Evolutionary conservation across 768 basidiomycete genomes (phyloP).

Genomic region (Podaxis sp.): DNA sequence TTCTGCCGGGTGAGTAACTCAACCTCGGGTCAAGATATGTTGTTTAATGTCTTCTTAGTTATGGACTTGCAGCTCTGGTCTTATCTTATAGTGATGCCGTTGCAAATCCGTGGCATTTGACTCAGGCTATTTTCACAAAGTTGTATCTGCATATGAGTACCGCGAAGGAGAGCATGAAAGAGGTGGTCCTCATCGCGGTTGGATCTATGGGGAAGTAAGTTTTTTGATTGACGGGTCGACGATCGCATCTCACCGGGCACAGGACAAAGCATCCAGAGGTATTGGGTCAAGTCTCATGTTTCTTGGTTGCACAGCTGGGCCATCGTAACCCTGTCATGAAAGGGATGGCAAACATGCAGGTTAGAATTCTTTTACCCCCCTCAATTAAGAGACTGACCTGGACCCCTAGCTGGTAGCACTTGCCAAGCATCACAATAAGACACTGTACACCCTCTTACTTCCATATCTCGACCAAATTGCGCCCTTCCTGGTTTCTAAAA

Average conservation of each 20-base stretch:
- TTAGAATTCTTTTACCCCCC: slow-evolving; percentile 28
- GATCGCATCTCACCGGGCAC: neutral
- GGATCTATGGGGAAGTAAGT: slow-evolving; percentile 56
- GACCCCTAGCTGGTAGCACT: slow-evolving; percentile 53
- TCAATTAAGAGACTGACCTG: neutral
- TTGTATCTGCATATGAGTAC: slow-evolving; percentile 50
- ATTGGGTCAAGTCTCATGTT: slow-evolving; percentile 57
- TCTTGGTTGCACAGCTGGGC: slow-evolving; percentile 67
- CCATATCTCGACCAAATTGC: slow-evolving; percentile 72
- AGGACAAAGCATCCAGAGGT: slow-evolving; percentile 53
- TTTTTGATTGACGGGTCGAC: neutral
- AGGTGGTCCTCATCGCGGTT: slow-evolving; percentile 63
- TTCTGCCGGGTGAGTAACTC: slow-evolving; percentile 61
- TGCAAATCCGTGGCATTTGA: slow-evolving; percentile 30
- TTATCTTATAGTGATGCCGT: slow-evolving; percentile 38
- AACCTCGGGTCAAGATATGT: neutral
- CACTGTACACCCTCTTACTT: slow-evolving; percentile 62
- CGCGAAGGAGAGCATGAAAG: slow-evolving; percentile 49
- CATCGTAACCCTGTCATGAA: slow-evolving; percentile 67
- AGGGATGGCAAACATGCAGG: slow-evolving; percentile 69
- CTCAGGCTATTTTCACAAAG: slow-evolving; percentile 42
- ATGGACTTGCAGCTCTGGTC: slow-evolving; percentile 48
- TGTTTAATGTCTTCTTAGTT: slow-evolving; percentile 30
- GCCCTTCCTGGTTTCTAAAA: slow-evolving; percentile 58
- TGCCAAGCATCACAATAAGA: slow-evolving; percentile 57